A percentile compares a stretch with the other conserved stretches of the same genome.
phyloP scores from a whole-genome alignment of 257 asterid genomes.

The Leonotis leonurus region DNA sequence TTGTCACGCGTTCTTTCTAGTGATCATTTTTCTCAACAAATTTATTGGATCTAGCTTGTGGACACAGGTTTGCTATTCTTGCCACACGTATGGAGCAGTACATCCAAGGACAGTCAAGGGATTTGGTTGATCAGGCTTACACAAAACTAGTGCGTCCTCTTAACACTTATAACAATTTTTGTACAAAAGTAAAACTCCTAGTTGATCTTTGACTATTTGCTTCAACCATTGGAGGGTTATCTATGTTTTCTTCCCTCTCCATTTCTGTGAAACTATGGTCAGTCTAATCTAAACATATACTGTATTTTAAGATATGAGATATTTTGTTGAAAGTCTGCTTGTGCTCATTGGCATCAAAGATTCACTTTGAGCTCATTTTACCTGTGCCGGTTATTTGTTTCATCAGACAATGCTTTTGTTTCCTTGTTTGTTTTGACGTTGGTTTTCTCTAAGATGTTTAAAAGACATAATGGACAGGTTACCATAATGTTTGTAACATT shows the following conservation, averaged over 20 bases:
- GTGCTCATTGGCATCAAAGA: not conserved
- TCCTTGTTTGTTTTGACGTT: not conserved
- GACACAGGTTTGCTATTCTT: slow-evolving; percentile 78
- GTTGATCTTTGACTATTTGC: not conserved
- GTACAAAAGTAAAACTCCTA: not conserved
- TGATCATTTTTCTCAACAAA: slow-evolving; percentile 3
- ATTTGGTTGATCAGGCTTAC: slow-evolving; percentile 98
- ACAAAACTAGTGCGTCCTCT: slow-evolving; percentile 62
- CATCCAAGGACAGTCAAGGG: slow-evolving; percentile 95
- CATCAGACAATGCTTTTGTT: not conserved
- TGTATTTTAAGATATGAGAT: not conserved
- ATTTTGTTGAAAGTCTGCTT: not conserved
- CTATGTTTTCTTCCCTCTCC: not conserved
- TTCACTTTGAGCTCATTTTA: not conserved
- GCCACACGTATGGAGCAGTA: slow-evolving; percentile 99
- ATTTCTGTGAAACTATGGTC: not conserved
- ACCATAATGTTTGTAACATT: slow-evolving; percentile 92
- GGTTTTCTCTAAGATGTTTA: slow-evolving; percentile 18
- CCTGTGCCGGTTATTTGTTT: not conserved
- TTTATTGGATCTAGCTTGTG: slow-evolving; percentile 17
- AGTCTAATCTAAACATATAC: not conserved
- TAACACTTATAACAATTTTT: not conserved
- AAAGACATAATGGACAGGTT: slow-evolving; percentile 50
- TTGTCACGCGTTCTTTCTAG: not conserved
- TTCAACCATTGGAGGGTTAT: not conserved